A percentile compares a stretch with the other conserved stretches of the same genome.
Evolutionary conservation across 352 stramenopile species (phyloP).

Genomic region (Pythium monospermum): DNA sequence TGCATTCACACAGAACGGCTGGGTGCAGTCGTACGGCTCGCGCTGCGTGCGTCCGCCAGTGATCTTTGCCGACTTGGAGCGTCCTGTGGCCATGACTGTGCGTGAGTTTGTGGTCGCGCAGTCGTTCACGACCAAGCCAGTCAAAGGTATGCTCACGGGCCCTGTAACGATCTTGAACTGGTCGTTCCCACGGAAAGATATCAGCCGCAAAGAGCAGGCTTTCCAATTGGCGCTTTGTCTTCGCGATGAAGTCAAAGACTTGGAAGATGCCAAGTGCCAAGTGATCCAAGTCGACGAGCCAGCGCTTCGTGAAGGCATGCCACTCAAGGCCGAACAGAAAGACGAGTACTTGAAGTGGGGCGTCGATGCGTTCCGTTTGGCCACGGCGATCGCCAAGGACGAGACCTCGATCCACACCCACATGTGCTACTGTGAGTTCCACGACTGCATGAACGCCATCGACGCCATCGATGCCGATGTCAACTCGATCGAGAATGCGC

Average conservation of each 20-base stretch:
- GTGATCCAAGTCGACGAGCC: slow-evolving; percentile 93
- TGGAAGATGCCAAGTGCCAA: slow-evolving; percentile 84
- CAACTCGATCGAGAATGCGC: slow-evolving; percentile 94
- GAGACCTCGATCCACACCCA: slow-evolving; percentile 93
- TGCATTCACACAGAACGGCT: slow-evolving; percentile 90
- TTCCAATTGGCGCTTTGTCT: slow-evolving; percentile 89
- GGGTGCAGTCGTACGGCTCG: slow-evolving; percentile 92
- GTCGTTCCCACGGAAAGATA: slow-evolving; percentile 91
- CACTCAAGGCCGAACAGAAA: slow-evolving; percentile 79
- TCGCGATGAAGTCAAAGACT: slow-evolving; percentile 88
- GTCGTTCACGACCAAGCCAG: slow-evolving; percentile 84
- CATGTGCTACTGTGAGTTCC: slow-evolving; percentile 96
- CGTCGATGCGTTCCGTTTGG: slow-evolving; percentile 84
- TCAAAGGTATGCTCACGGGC: slow-evolving; percentile 94
- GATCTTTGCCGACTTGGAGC: slow-evolving; percentile 87
- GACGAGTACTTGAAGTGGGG: slow-evolving; percentile 79
- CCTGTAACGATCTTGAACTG: slow-evolving; percentile 95
- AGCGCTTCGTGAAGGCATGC: slow-evolving; percentile 90
- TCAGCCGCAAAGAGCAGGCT: slow-evolving; percentile 83
- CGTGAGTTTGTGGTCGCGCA: slow-evolving; percentile 90
- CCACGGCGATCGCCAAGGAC: slow-evolving; percentile 81
- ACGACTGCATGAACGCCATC: slow-evolving; percentile 92
- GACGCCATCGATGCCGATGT: slow-evolving; percentile 91
- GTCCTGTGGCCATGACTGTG: slow-evolving; percentile 85
- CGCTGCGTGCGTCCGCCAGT: slow-evolving; percentile 90